Evolutionary conservation across 2,329 filamentous ascomycete species (phyloP), one percentile per base, ranked within the genome.

Genomic region (Hypocrella siamensis): DNA sequence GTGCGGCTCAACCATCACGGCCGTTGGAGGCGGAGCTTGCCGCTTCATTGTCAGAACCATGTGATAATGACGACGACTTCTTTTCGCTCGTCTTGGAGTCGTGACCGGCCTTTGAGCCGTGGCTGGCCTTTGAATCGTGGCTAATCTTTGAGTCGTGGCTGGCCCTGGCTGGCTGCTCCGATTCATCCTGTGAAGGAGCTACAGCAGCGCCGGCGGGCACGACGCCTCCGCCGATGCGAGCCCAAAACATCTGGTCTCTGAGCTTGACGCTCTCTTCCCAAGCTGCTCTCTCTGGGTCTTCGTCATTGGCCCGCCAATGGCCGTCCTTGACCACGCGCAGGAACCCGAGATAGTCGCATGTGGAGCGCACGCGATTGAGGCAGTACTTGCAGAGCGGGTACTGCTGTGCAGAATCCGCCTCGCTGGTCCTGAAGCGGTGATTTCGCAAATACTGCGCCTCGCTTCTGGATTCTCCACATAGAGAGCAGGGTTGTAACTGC

Each of bases 161-260:
- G 27, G 27, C 8, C 16, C 27, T 17, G 6, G 27, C 11, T 8
- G 11, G 8, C 11, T 16, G 16, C 7, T 26, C 25, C 10, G 31
- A 9, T 9, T 36, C 35, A 4, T 24, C 28, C 2, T 22, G 17
- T 10, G 30, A 14, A 38, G 2, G 43, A 37, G n/a, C 46, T 34
- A 9, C 27, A n/a, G 4, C 24, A 8, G 33, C 39, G 17, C 46
- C 44, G 8, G 69, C 62, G 2, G 88, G 90, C 10, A 96, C 60
- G 3, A 98, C 84, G 11, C 90, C 90, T 18, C 86, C 90, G 17
- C 88, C 88, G 32, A 98, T 74, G 34, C 90, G 72, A 31, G 82
- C 75, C 90, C 90, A 98, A 51, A 98, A 98, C 80, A 98, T 93
- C 43, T 88, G 77, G 52, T 98, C 90, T 31, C 90, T 69, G 30